phyloP scores from a whole-genome alignment of 1,284 basidiomycete genomes.

The Austroboletus olivaceoglutinosus region DNA sequence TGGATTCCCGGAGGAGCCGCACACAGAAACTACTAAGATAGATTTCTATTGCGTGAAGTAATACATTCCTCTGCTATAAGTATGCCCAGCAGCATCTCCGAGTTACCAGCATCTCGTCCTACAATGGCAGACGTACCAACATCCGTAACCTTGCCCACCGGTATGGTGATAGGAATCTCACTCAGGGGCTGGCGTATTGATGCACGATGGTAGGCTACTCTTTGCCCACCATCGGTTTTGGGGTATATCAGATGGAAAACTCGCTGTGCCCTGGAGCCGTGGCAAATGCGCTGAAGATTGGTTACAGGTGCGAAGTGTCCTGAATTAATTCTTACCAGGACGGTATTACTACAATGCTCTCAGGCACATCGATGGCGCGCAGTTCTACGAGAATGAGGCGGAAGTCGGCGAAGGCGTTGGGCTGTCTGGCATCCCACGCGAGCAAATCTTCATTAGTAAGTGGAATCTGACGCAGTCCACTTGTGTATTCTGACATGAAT shows the following conservation, averaged over 20 bases:
- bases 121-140: constrained; percentile 12
- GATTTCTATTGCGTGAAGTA: too few species aligned
- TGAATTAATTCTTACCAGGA: background rate
- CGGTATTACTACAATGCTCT: background rate
- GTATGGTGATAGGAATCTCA: constrained; percentile 2
- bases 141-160: constrained; percentile 14
- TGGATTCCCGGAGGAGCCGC: constrained; percentile 1
- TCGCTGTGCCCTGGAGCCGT: constrained; percentile 18
- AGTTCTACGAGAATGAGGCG: constrained; percentile 24
- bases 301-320: constrained; percentile 23
- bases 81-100: background rate
- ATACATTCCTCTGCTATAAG: constrained; percentile 5
- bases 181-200: background rate
- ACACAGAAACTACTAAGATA: too few species aligned
- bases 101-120: background rate
- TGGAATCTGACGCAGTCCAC: background rate
- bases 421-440: constrained; percentile 20
- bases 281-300: constrained; percentile 17
- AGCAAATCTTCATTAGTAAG: constrained; percentile 33
- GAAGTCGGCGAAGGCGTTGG: constrained; percentile 27
- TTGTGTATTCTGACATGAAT: background rate
- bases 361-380: constrained; percentile 29
- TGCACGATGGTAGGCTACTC: constrained; percentile 20
- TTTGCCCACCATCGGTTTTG: constrained; percentile 28
- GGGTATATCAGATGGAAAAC: constrained; percentile 19